A percentile compares a stretch with the other conserved stretches of the same genome.
These are phyloP conservation scores for Gamarada debralockiae DNA, from an alignment of 495 filamentous ascomycete genomes.

Conservation along the genomic window DNA sequence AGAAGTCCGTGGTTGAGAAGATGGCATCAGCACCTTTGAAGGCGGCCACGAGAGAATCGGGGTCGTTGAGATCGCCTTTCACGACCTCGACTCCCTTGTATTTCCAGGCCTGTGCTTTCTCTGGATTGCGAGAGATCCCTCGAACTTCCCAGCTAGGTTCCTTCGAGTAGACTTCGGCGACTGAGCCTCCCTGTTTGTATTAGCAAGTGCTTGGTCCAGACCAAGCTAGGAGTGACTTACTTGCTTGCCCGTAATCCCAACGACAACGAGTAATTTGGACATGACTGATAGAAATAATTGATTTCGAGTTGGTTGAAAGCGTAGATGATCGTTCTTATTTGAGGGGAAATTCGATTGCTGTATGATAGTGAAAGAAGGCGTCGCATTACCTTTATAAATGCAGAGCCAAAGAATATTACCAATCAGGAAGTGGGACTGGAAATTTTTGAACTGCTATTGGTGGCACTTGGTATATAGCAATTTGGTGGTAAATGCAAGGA, in stretches of 20 bases:
- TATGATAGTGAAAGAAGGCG: too few species aligned
- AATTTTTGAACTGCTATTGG: too few species aligned
- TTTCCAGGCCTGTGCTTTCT: conserved; percentile 30
- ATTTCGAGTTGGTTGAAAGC: too few species aligned
- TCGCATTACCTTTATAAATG: too few species aligned
- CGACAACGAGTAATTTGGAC: not conserved
- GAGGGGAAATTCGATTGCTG: too few species aligned
- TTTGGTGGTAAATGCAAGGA: too few species aligned
- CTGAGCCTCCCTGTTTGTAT: conserved; percentile 31
- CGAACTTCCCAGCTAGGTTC: conserved; percentile 36
- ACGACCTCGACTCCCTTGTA: conserved; percentile 37
- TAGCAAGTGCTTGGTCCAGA: not conserved
- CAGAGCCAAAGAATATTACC: too few species aligned
- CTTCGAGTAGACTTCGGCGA: conserved; percentile 32
- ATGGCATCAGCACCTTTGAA: not conserved
- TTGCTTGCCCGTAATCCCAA: not conserved
- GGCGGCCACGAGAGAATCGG: not conserved
- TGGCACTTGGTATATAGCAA: too few species aligned
- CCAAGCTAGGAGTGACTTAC: conserved; percentile 9
- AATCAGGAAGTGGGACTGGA: too few species aligned
- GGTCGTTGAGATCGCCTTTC: not conserved
- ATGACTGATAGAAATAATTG: too few species aligned
- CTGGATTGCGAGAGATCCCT: conserved; percentile 37
- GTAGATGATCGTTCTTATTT: too few species aligned
- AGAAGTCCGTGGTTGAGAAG: not conserved